phyloP scores from a whole-genome alignment of 2,329 filamentous ascomycete species.

The Penicillium polonicum region DNA sequence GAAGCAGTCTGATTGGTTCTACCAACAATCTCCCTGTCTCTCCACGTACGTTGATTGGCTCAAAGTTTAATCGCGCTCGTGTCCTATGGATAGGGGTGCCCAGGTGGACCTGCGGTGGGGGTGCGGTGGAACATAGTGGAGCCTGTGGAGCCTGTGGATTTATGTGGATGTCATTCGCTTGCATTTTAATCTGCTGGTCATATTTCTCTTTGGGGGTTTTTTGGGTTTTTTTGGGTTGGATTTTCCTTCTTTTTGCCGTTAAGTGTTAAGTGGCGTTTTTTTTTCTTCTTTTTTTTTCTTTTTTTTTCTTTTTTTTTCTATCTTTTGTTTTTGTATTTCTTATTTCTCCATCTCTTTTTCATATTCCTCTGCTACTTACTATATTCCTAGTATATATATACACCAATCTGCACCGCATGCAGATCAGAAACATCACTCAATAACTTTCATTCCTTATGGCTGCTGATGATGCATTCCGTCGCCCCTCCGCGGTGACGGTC shows the following conservation, averaged over 20 bases:
- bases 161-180: not conserved
- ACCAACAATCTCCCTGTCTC: conserved; percentile 68
- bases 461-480: conserved; percentile 10
- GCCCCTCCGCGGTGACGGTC: conserved; percentile 15
- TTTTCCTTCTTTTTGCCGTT: not conserved
- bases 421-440: not conserved
- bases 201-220: not conserved
- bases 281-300: not conserved
- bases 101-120: not conserved
- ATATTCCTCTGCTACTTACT: not conserved
- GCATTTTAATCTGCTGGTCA: conserved; percentile 5
- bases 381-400: not conserved
- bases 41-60: not conserved
- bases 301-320: not conserved
- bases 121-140: no score
- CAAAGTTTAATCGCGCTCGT: not conserved
- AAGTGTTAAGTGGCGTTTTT: not conserved
- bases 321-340: conserved; percentile 1
- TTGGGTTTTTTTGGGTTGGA: not conserved
- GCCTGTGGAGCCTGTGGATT: not conserved
- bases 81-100: not conserved
- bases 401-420: not conserved
- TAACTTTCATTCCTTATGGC: conserved; percentile 12
- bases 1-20: conserved; percentile 44
- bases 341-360: not conserved